phyloP scores from a whole-genome alignment of 2,329 filamentous ascomycete genomes.

The Fusarium pseudograminearum region DNA sequence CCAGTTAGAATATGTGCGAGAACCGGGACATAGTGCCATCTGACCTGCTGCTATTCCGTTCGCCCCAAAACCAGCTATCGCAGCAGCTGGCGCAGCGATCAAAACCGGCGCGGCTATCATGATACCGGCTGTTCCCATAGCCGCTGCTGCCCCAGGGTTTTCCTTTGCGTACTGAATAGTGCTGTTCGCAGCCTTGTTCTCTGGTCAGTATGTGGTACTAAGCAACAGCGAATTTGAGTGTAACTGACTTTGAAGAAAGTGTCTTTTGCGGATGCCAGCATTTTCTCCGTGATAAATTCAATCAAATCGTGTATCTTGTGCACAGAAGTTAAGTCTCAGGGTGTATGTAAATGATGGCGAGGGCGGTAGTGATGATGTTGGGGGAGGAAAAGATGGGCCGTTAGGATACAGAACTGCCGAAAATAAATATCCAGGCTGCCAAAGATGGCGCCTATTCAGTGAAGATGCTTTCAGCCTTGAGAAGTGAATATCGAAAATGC shows the following conservation, averaged over 20 bases:
- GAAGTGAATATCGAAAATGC: background rate
- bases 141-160: slow-evolving; percentile 5
- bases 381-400: background rate
- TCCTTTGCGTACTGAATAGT: background rate
- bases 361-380: too few species aligned
- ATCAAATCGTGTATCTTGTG: background rate
- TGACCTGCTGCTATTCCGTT: slow-evolving; percentile 38
- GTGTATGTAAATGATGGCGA: background rate
- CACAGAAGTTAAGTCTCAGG: background rate
- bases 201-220: background rate
- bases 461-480: accelerated
- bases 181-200: slow-evolving; percentile 2
- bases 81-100: slow-evolving; percentile 27
- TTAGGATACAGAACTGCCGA: background rate
- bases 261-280: background rate
- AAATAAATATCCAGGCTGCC: background rate
- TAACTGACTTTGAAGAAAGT: background rate
- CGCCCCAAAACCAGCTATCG: slow-evolving; percentile 31
- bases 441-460: background rate
- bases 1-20: background rate
- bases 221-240: background rate
- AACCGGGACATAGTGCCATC: background rate
- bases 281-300: too few species aligned
- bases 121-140: slow-evolving; percentile 12
- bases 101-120: slow-evolving; percentile 25